Evolutionary conservation across 192 early-diverging fungal genomes (phyloP), one percentile per base, ranked within the genome.

Genomic region (Chytriomyces hyalinus): DNA sequence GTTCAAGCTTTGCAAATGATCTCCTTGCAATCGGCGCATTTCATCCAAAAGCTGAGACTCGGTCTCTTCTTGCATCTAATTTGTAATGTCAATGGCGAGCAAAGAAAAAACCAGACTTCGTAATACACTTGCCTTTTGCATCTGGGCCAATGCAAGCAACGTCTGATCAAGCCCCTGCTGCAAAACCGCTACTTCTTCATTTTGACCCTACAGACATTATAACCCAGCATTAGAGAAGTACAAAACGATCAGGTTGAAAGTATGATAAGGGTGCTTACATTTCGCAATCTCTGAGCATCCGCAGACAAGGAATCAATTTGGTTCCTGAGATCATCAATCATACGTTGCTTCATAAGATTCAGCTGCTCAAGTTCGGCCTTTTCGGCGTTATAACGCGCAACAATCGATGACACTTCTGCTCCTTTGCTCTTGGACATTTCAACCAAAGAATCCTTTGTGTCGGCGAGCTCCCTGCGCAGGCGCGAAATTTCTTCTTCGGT

Each of bases 401-500:
- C 84, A 75, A 98, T 84, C 6, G 91, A 84, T 61, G 93, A 90
- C 28, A 95, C 89, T 84, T 98, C 97, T 15, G 89, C 90, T 43
- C 92, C 93, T 80, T 94, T 94, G 77, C 86, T 89, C 61, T 88
- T 82, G n/a, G 89, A 89, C 46, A 96, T 84, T 63, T 96, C 95
- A 65, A 88, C 88, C 44, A 94, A 88, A 17, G 91, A 88, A 48
- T 82, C 88, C 73, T 94, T 90, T 61, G 93, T 90, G 78, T 94
- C 92, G 20, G 90, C 88, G 15, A 97, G 83, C 51, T 97, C 94
- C 46, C 90, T 84, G 43, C 92, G 90, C 48, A 96, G 87, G 2
- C 94, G 88, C 20, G 86, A 84, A 65, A 97, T 82, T 73, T 97
- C 96, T 57, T 94, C 93, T 26, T 92, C 90, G 78, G 95, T 94